These are phyloP conservation scores for Elasticomyces elasticus DNA, from an alignment of 495 filamentous ascomycete genomes.

Conservation along the genomic window DNA sequence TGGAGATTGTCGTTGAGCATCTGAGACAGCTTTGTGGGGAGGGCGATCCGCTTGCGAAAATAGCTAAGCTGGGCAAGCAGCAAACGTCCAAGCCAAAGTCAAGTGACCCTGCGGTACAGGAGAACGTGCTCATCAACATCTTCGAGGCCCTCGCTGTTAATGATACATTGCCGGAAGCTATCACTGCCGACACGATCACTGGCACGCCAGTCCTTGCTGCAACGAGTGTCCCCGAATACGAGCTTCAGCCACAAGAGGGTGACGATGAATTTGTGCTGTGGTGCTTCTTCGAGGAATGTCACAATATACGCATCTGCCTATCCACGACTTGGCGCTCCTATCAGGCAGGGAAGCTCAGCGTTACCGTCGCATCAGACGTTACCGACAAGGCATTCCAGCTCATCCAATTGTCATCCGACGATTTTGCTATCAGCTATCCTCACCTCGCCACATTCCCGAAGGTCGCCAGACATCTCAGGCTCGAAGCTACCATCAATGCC, in stretches of 20 bases:
- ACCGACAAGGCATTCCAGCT: not conserved
- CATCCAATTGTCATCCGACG: not conserved
- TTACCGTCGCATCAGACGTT: not conserved
- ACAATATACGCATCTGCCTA: not conserved
- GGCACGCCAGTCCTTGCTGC: not conserved
- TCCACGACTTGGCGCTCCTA: not conserved
- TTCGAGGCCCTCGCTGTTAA: not conserved
- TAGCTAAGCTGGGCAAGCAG: not conserved
- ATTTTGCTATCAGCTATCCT: not conserved
- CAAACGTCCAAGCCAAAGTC: not conserved
- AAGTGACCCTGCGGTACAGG: not conserved
- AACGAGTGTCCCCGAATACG: not conserved
- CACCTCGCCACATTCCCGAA: not conserved
- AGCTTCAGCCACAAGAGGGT: not conserved
- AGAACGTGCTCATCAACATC: not conserved
- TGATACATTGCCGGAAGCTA: too few relatives aligned
- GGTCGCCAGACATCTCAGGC: not conserved
- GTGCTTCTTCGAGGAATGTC: not conserved
- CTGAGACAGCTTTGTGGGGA: not conserved
- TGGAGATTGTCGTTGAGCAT: not conserved
- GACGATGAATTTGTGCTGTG: not conserved
- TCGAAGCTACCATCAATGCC: not conserved
- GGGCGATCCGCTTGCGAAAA: not conserved
- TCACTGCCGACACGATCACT: too few relatives aligned
- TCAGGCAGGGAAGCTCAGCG: not conserved